phyloP scores from a whole-genome alignment of 1,139 yeast genomes.

The Kluyveromyces sp. region DNA sequence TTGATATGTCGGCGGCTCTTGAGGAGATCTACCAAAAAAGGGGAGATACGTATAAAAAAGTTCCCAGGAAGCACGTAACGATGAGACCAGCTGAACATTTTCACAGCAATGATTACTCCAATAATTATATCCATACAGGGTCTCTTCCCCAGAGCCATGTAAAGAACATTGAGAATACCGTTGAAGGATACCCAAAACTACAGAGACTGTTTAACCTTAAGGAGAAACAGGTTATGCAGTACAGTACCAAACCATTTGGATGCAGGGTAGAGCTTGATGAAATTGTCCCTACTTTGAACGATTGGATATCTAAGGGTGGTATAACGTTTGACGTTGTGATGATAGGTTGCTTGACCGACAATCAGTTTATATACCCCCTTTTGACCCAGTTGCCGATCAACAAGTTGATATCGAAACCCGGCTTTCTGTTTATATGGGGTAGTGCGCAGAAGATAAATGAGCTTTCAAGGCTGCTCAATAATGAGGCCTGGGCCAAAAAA shows the following conservation, averaged over 20 bases:
- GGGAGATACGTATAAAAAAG: not conserved
- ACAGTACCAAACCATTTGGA: constrained; percentile 63
- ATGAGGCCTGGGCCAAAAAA: constrained; percentile 58
- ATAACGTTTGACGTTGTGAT: constrained; percentile 80
- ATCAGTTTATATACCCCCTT: constrained; percentile 55
- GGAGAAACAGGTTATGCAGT: constrained; percentile 40
- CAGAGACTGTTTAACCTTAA: constrained; percentile 62
- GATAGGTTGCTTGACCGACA: constrained; percentile 79
- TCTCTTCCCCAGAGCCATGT: constrained; percentile 55
- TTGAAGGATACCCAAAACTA: constrained; percentile 81
- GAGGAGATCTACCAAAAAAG: constrained; percentile 5
- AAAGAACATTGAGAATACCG: constrained; percentile 56
- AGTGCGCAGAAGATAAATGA: constrained; percentile 65
- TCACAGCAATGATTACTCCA: constrained; percentile 57
- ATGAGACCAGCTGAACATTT: constrained; percentile 22
- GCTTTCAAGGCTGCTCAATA: constrained; percentile 49
- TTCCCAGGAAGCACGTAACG: constrained; percentile 13
- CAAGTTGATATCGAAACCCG: constrained; percentile 73
- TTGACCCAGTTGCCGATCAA: constrained; percentile 63
- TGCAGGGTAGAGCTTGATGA: constrained; percentile 45
- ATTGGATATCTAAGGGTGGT: constrained; percentile 52
- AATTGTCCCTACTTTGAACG: constrained; percentile 49
- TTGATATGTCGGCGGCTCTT: constrained; percentile 1
- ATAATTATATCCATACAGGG: constrained; percentile 58
- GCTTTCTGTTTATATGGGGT: constrained; percentile 82